Base-by-base conservation (phyloP, 2,329 filamentous ascomycete genomes). In the Aspergillus flavus region DNA sequence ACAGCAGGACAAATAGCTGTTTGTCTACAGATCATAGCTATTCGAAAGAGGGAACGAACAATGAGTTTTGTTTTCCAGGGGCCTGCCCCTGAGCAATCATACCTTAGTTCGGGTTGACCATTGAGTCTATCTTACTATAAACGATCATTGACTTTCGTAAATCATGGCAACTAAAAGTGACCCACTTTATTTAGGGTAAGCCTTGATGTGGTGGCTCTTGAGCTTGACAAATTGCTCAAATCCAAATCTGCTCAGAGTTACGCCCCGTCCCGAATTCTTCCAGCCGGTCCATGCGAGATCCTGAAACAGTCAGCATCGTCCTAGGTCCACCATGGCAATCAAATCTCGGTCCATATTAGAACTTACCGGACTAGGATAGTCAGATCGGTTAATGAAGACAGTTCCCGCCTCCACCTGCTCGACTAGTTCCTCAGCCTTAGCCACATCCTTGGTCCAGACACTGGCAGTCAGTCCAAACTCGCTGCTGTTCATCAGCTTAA, bases 171-270 rank as follows among this genome's bases (percentile, higher is more conserved):
- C 9, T 16, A 34, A 32, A 52, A 52, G 28, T n/a, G 28, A 52
- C 11, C 9, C 6, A 2, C 23, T 48, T 32, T 68, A 86, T 79
- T 85, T 86, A 1, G 86, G 86, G 73, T 88, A 87, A 61, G 96
- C 88, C 82, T 97, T 97, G 76, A 97, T 77, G 79, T 98, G 94
- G 78, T 91, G 96, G 83, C 92, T 97, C 89, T 97, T 97, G 72
- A 97, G 85, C 85, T 95, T 96, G 75, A 96, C 90, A 75, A 97
- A 98, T 76, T 96, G 92, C 72, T 97, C 94, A 75, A 96, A 98
- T 12, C 94, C 94, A 73, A 94, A 96, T 71, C 83, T 89, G 80
- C 93, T 95, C 71, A 98, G 81, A 11, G 94, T 97, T 71, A 94
- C 90, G 26, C 94, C 94, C 78, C 92, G 94, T 68, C 94, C 94